Evolutionary conservation across 352 stramenopile species (phyloP), one percentile per base, ranked within the genome.

Genomic region (Phytophthora agathidicida): DNA sequence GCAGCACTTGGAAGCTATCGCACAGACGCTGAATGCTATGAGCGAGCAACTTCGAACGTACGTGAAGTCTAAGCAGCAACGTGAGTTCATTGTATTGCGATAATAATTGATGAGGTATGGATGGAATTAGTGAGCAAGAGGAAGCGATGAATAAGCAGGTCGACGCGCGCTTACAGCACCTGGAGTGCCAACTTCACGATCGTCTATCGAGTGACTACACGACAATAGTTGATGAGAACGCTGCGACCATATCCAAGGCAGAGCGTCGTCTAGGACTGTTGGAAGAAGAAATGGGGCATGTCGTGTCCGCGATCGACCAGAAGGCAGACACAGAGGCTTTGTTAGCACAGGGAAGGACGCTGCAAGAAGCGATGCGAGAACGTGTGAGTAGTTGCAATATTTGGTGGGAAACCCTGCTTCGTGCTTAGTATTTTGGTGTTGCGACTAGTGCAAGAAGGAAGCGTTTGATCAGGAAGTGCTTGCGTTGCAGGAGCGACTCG

Each of bases 211-310:
- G 32, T 33, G 17, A 53, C 7, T 24, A 24, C 42, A 41, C 9
- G 56, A 28, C 28, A 23, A 11, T 13, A 39, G 55, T 56, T 14
- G 38, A 74, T 10, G 48, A 64, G 31, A 44, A 22, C 14, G 17
- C 22, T 46, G 22, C 4, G 16, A 59, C 10, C 33, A 16, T 78
- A 6, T 10, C 26, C 6, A 75, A 70, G 20, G 22, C 72, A n/a
- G 61, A 83, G 44, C 62, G 60, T 13, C 62, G 75, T 19, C 47
- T 88, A 19, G 54, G 47, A 36, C 52, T 89, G 14, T 10, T 89
- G 3, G 80, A 89, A 63, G 77, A 88, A 46, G 77, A 89, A 53
- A 64, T 89, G 33, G 65, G 59, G 3, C 67, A 82, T 32, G 61
- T 89, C 28, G 65, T 77, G 3, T 32, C 48, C 9, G 75, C 60